These are phyloP conservation scores for Cucumis melo DNA, from an alignment of 306 rosid species.

Conservation along the genomic window DNA sequence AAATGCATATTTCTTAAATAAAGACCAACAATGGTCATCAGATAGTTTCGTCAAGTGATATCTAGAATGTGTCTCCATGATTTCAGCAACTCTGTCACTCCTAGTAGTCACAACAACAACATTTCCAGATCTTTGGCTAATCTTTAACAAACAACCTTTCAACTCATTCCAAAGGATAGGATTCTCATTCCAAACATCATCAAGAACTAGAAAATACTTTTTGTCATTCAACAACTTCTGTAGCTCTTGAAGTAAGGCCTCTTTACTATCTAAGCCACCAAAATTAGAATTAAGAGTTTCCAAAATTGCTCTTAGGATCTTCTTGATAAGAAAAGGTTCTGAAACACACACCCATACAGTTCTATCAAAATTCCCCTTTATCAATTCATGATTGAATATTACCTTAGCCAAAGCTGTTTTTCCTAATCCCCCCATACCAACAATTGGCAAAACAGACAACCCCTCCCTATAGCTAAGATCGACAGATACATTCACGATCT, in stretches of 20 bases:
- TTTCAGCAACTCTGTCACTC: constrained; percentile 7
- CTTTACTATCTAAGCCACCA: neutral
- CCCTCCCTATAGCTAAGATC: neutral
- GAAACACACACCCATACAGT: constrained; percentile 18
- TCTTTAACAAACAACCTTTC: neutral
- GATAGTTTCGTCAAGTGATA: neutral
- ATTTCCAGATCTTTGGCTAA: neutral
- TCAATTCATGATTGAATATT: neutral
- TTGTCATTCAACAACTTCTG: neutral
- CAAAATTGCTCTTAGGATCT: constrained; percentile 1
- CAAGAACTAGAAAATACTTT: constrained; percentile 12
- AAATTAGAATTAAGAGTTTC: neutral
- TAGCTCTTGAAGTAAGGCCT: neutral
- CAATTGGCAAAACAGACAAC: constrained; percentile 4
- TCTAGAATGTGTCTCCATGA: constrained; percentile 4
- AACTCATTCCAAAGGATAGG: neutral
- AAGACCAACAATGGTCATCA: constrained; percentile 1
- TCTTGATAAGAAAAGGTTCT: neutral
- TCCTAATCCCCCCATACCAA: constrained; percentile 16
- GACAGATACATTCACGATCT: neutral
- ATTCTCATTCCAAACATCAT: constrained; percentile 20
- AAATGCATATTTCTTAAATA: neutral
- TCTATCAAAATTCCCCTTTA: neutral
- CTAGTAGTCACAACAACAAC: neutral
- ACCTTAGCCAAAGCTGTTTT: constrained; percentile 10